Evolutionary conservation across 805 yeast species (phyloP), one percentile per base, ranked within the genome.

Genomic region (Lipomyces sp.): DNA sequence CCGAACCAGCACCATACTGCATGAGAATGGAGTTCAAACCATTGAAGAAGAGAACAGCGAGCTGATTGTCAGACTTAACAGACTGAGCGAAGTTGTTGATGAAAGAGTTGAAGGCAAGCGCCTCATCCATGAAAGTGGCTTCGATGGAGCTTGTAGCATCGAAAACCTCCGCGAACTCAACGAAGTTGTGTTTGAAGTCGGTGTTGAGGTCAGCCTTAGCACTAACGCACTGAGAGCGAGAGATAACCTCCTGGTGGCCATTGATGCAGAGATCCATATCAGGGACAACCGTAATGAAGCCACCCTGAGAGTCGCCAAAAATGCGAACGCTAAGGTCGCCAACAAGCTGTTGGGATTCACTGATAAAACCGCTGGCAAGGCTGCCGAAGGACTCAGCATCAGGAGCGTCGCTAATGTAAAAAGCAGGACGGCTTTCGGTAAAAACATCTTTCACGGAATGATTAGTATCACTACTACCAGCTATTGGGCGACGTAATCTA

Each of bases 111-210:
- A 68, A 57, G 29, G 71, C 71, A 55, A 68, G 67, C 30, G 66
- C 67, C 67, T 68, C 71, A 53, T 69, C 71, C 71, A 68, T 68
- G 67, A 68, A 63, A 35, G 65, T 67, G 29, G 63, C 64, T 18
- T 68, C 71, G 60, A 63, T 67, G n/a, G 63, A 32, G 55, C 50
- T 53, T 48, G 48, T 57, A 57, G 70, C 71, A 51, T 63, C 69
- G 59, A 66, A 68, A 30, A 60, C 57, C 35, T 51, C 53, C 18
- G 61, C 65, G 57, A 60, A 62, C 42, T 65, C 69, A 53, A 69
- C 71, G 59, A 67, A 59, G n/a, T 48, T 61, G 55, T 48, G 59
- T 45, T 42, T 54, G 56, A 68, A 68, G 66, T 65, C 69, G 30
- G 42, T 15, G 55, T 39, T 32, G 58, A 69, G 42, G 64, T 59